Evolutionary conservation across 495 filamentous ascomycete genomes (phyloP), one percentile per base, ranked within the genome.

Genomic region (Hyaloscypha variabilis): DNA sequence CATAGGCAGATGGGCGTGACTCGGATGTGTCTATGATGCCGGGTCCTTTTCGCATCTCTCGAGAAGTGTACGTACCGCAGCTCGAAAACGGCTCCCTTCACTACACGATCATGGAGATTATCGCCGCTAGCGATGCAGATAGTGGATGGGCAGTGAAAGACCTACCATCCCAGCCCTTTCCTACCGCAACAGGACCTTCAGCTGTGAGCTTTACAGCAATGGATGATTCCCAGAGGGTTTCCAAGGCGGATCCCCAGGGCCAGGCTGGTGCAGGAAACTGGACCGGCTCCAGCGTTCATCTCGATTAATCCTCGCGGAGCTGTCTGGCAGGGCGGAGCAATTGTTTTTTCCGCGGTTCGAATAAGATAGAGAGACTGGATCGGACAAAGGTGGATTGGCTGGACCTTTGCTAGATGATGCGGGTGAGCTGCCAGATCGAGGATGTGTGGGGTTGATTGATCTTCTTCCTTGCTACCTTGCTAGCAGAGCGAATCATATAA

Each of bases 1-100:
- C 31, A 1, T 46, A 72, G 82, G 79, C 81, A 28, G 78, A 81
- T 60, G 81, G 81, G n/a, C 77, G 82, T 64, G 81, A 83, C 13
- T 71, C 69, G 50, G 77, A 78, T 31, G 74, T 71, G 49, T 58
- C 60, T 21, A 68, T 69, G 42, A 25, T 65, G 46, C 63, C 67
- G 56, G 65, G 61, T 52, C 63, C 58, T 34, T 68, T 67, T 62
- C 63, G 60, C 67, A 74, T 69, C 36, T 67, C 73, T 5, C 70
- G 53, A 58, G 73, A 79, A 60, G 71, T 76, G 34, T 77, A 73
- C 51, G 77, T 82, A 21, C 80, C 81, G 23, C 75, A 75, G n/a
- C 68, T 78, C 28, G 73, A 75, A 57, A 75, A 78, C 28, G 81
- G 81, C 23, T 75, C 70, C 11, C 66, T 82, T 26, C 75, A 77